phyloP scores from a whole-genome alignment of 371 early-diverging fungal species.

The Quaeritorhiza haematococci region DNA sequence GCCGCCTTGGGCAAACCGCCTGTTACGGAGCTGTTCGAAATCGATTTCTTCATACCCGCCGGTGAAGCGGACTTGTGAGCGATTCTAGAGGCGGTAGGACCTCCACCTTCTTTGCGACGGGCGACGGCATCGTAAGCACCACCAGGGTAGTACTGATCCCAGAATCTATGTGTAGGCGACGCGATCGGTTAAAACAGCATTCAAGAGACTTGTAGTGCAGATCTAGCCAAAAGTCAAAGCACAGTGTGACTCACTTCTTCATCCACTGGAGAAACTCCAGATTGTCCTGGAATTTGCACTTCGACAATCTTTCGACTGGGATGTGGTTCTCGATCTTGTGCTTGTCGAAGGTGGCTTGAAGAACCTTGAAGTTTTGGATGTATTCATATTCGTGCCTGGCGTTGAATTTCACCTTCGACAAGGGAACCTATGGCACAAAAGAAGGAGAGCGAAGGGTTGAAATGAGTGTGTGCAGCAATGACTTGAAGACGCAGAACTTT shows the following conservation, averaged over 20 bases:
- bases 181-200: neutral
- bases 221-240: neutral
- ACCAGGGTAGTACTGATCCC: constrained; percentile 80
- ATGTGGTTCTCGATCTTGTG: constrained; percentile 73
- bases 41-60: constrained; percentile 12
- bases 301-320: constrained; percentile 79
- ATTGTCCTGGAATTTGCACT: constrained; percentile 95
- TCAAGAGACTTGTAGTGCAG: neutral
- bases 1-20: neutral
- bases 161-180: constrained; percentile 35
- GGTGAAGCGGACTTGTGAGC: neutral
- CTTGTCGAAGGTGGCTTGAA: constrained; percentile 75
- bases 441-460: neutral
- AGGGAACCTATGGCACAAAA: constrained; percentile 47
- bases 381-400: constrained; percentile 92
- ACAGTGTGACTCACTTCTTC: constrained; percentile 49
- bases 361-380: constrained; percentile 83
- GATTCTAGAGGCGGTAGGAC: constrained; percentile 10
- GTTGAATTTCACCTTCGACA: constrained; percentile 82
- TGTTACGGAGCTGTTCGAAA: constrained; percentile 11
- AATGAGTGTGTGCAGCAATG: no score
- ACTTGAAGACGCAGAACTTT: no score
- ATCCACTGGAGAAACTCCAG: constrained; percentile 94
- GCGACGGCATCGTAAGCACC: constrained; percentile 77
- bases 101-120: constrained; percentile 57